Evolutionary conservation across 257 asterid species (phyloP).

Genomic region (Solanum sejunctum): DNA sequence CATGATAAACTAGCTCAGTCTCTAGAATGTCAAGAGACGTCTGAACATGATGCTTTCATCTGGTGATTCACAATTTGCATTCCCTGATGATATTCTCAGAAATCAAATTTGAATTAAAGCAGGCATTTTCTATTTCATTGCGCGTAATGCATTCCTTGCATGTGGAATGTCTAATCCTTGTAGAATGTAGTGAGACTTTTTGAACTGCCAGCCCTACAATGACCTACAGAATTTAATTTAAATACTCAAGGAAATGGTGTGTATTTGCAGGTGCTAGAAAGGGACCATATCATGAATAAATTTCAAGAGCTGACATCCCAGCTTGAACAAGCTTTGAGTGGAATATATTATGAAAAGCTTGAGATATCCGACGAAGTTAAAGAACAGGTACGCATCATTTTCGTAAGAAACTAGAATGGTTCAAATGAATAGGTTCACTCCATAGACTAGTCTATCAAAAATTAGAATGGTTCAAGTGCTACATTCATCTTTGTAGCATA

Average conservation of each 20-base stretch:
- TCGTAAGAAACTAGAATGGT: not conserved
- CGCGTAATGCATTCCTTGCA: not conserved
- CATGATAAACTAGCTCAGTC: not conserved
- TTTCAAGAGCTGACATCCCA: conserved; percentile 76
- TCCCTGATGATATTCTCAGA: not conserved
- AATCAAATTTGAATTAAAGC: not conserved
- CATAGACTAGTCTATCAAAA: not conserved
- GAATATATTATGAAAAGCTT: conserved; percentile 65
- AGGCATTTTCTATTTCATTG: not conserved
- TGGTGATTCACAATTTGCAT: not conserved
- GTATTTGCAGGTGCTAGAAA: conserved; percentile 70
- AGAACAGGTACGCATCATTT: conserved; percentile 57
- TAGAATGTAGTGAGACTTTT: not conserved
- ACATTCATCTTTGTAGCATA: not conserved
- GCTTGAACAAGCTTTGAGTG: conserved; percentile 75
- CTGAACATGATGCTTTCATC: not conserved
- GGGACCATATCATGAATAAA: conserved; percentile 56
- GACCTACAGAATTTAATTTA: not conserved
- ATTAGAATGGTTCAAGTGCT: not conserved
- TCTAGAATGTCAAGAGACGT: not conserved
- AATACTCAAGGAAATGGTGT: not conserved
- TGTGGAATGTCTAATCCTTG: not conserved
- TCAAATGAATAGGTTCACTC: not conserved
- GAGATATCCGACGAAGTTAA: conserved; percentile 95
- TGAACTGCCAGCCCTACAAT: not conserved